phyloP scores from a whole-genome alignment of 345 rosid species.

The Syzygium grande region DNA sequence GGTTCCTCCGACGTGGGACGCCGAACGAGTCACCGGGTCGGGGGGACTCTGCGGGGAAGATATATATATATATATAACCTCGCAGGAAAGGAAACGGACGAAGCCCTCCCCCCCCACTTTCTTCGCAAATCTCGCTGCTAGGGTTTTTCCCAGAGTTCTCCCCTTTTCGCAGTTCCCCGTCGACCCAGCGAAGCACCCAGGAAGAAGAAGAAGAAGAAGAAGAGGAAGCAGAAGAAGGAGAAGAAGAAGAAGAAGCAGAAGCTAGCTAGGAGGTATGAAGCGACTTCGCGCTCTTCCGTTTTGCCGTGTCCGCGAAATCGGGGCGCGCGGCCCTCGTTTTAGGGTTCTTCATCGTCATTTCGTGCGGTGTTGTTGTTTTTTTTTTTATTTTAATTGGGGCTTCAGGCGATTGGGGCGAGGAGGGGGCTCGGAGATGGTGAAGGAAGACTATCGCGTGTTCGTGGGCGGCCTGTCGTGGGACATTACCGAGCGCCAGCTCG shows the following conservation, averaged over 20 bases:
- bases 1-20: neutral
- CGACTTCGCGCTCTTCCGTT: neutral
- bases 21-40: neutral
- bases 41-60: neutral
- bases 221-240: neutral
- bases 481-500: slow-evolving; percentile 76
- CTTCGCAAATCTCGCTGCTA: neutral
- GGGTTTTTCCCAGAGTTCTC: neutral
- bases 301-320: neutral
- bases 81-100: neutral
- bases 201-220: neutral
- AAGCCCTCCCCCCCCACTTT: neutral
- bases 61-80: neutral
- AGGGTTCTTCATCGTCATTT: neutral
- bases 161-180: neutral
- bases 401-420: neutral
- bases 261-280: neutral
- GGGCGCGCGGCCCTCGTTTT: neutral
- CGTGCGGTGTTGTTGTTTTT: neutral
- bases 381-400: neutral
- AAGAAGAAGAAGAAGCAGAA: neutral
- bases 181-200: neutral
- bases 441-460: slow-evolving; percentile 77
- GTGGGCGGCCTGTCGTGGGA: slow-evolving; percentile 93
- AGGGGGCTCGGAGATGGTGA: slow-evolving; percentile 43